Evolutionary conservation across 169 alveolate genomes (phyloP).

Genomic region (Plasmodium billcollinsi): DNA sequence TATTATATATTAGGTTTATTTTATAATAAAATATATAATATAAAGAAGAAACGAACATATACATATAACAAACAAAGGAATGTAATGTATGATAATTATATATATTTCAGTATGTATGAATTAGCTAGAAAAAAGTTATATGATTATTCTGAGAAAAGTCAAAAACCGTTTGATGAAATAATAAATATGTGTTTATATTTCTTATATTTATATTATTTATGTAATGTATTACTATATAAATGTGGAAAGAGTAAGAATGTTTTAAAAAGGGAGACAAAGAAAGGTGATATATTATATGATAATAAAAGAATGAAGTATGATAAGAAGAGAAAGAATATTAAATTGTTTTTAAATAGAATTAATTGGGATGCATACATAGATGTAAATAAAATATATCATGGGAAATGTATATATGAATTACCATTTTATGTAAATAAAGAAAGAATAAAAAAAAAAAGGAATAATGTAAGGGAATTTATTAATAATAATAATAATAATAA

Average conservation of each 20-base stretch:
- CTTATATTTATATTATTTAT: conserved; percentile 42
- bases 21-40: conserved; percentile 5
- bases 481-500: no score
- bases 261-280: not conserved
- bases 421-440: no score
- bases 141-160: conserved; percentile 7
- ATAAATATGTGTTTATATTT: conserved; percentile 34
- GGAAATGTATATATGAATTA: no score
- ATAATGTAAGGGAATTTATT: no score
- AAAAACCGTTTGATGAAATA: conserved; percentile 25
- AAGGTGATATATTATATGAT: not conserved
- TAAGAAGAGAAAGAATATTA: not conserved
- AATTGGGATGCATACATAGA: no score
- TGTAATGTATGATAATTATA: not conserved
- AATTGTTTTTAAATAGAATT: not conserved
- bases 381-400: no score
- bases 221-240: not conserved
- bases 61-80: not conserved
- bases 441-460: no score
- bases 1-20: conserved; percentile 16
- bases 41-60: no score
- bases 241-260: not conserved
- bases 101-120: not conserved
- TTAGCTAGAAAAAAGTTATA: conserved; percentile 22
- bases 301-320: not conserved